phyloP scores from a whole-genome alignment of 108 stramenopile genomes.

The Nitzschia inconspicua region DNA sequence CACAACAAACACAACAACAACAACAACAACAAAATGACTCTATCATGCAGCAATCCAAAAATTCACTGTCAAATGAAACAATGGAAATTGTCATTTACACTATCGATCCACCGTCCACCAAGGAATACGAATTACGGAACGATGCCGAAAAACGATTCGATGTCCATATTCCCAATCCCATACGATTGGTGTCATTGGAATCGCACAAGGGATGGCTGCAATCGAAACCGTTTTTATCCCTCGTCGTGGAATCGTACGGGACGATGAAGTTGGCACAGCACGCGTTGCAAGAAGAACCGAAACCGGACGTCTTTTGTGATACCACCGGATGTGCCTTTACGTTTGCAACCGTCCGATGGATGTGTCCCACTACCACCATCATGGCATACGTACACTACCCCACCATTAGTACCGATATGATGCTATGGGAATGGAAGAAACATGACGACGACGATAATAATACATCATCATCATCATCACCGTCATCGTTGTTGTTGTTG shows the following conservation, averaged over 20 bases:
- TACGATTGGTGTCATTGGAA: slow-evolving; percentile 28
- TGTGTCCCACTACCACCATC: slow-evolving; percentile 45
- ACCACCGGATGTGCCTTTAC: slow-evolving; percentile 97
- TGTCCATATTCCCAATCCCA: slow-evolving; percentile 21
- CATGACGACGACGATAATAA: background rate
- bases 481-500: no score
- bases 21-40: slow-evolving; percentile 6
- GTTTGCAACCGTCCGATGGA: slow-evolving; percentile 71
- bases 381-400: slow-evolving; percentile 98
- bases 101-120: slow-evolving; percentile 57
- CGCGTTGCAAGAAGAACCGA: slow-evolving; percentile 40
- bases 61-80: background rate
- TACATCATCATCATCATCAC: slow-evolving; percentile 66
- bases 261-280: slow-evolving; percentile 74
- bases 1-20: background rate
- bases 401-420: slow-evolving; percentile 97
- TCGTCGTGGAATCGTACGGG: slow-evolving; percentile 86
- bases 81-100: slow-evolving; percentile 79
- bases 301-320: slow-evolving; percentile 90
- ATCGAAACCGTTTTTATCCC: slow-evolving; percentile 55
- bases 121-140: slow-evolving; percentile 20
- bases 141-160: slow-evolving; percentile 33
- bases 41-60: slow-evolving; percentile 9
- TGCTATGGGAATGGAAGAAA: slow-evolving; percentile 74
- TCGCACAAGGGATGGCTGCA: slow-evolving; percentile 14